Evolutionary conservation across 176 grass and related monocot genomes (phyloP).

Genomic region (Otatea glauca): DNA sequence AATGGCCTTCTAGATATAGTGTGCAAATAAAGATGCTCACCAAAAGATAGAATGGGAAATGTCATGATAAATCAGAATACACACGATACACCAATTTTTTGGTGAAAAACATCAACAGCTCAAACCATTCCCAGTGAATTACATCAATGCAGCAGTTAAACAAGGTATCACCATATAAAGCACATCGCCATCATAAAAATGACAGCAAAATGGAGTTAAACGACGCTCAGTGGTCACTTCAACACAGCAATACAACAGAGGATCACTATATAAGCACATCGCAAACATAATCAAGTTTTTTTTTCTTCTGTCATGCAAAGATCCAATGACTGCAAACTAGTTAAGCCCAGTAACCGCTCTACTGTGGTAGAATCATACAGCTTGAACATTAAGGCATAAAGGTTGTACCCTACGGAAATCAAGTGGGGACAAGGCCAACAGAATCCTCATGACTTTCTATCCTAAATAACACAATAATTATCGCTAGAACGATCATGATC

Average conservation of each 20-base stretch:
- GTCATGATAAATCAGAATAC: not conserved
- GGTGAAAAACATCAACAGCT: not conserved
- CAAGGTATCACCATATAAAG: not conserved
- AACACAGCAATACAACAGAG: not conserved
- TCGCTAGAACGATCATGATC: constrained; percentile 45
- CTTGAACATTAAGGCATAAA: not conserved
- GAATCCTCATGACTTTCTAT: constrained; percentile 50
- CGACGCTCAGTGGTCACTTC: not conserved
- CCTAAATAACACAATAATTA: constrained; percentile 48
- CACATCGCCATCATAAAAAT: not conserved
- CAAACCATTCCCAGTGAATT: not conserved
- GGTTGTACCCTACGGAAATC: constrained; percentile 20
- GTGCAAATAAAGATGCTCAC: not conserved
- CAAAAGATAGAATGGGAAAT: not conserved
- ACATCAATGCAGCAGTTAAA: not conserved
- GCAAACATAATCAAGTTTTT: constrained; percentile 19
- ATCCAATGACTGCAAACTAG: constrained; percentile 39
- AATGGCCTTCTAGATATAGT: not conserved
- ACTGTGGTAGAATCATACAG: constrained; percentile 27
- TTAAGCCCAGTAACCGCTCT: not conserved
- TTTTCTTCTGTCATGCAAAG: constrained; percentile 18
- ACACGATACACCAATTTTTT: no score
- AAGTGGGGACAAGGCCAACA: constrained; percentile 73
- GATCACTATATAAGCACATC: not conserved
- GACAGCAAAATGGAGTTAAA: not conserved